phyloP scores from a whole-genome alignment of 345 rosid species.

The Sonneratia alba region DNA sequence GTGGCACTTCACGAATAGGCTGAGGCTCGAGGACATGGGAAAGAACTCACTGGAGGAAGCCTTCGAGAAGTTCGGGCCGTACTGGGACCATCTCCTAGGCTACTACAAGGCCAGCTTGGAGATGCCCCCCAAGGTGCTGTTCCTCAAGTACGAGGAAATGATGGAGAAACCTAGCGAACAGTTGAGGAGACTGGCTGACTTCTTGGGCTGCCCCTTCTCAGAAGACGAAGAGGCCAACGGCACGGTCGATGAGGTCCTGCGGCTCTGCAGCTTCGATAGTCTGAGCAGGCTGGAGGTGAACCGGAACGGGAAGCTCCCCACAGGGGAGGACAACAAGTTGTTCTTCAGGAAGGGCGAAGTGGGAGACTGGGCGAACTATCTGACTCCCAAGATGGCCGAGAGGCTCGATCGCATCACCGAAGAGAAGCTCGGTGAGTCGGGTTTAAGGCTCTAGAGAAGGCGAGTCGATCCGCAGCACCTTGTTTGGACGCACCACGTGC shows the following conservation, averaged over 20 bases:
- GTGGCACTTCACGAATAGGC: slow-evolving; percentile 9
- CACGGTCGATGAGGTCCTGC: slow-evolving; percentile 11
- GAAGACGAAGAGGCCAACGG: slow-evolving; percentile 12
- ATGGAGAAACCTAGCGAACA: slow-evolving; percentile 13
- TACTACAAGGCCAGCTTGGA: slow-evolving; percentile 26
- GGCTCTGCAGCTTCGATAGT: slow-evolving; percentile 31
- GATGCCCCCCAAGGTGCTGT: slow-evolving; percentile 18
- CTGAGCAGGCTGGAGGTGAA: slow-evolving; percentile 21
- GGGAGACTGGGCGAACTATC: slow-evolving; percentile 8
- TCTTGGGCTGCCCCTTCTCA: slow-evolving; percentile 26
- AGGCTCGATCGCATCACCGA: slow-evolving; percentile 6
- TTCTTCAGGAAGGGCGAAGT: slow-evolving; percentile 22
- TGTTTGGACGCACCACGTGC: no score
- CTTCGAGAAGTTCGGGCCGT: slow-evolving; percentile 29
- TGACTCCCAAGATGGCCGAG: slow-evolving; percentile 12
- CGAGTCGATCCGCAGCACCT: no score
- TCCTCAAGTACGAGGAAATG: slow-evolving; percentile 31
- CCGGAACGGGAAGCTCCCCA: slow-evolving; percentile 15
- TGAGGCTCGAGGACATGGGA: slow-evolving; percentile 17
- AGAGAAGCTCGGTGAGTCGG: slow-evolving; percentile 6
- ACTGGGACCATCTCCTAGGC: slow-evolving; percentile 28
- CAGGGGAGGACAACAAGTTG: slow-evolving; percentile 13
- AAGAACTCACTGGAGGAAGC: slow-evolving; percentile 19
- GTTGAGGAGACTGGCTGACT: slow-evolving; percentile 24
- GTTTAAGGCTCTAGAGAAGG: slow-evolving; percentile 4